Evolutionary conservation across 176 grass and related monocot genomes (phyloP).

Genomic region (Oryza officinalis): DNA sequence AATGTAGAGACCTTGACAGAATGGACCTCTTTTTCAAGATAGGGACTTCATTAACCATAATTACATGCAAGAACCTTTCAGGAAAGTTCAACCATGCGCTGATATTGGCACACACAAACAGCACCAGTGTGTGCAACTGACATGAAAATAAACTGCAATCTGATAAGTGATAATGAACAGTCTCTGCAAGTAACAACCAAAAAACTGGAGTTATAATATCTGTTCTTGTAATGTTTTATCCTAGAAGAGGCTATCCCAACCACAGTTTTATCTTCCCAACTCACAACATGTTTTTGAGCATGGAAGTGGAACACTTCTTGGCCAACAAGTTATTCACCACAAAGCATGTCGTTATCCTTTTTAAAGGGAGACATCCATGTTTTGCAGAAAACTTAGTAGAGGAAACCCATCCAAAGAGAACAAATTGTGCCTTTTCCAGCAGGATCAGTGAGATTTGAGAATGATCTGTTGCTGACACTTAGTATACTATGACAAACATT

Average conservation of each 20-base stretch:
- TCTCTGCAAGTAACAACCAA: background rate
- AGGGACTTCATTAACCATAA: background rate
- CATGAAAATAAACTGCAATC: background rate
- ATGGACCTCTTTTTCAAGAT: background rate
- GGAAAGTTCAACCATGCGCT: background rate
- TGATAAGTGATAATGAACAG: background rate
- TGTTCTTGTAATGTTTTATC: background rate
- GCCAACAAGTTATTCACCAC: background rate
- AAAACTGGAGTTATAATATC: background rate
- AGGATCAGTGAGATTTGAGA: too few species aligned
- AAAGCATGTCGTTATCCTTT: background rate
- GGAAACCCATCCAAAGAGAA: background rate
- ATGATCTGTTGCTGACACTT: too few species aligned
- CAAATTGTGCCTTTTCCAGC: background rate
- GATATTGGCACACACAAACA: background rate
- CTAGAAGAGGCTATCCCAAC: background rate
- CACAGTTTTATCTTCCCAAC: background rate
- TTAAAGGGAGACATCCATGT: background rate
- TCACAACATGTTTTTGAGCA: background rate
- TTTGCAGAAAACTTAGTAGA: background rate
- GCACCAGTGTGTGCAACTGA: background rate
- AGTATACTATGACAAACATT: background rate
- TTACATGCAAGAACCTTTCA: background rate
- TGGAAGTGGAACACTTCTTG: background rate
- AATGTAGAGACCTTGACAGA: background rate